phyloP scores from a whole-genome alignment of 2,329 filamentous ascomycete genomes.

The Septoria linicola region DNA sequence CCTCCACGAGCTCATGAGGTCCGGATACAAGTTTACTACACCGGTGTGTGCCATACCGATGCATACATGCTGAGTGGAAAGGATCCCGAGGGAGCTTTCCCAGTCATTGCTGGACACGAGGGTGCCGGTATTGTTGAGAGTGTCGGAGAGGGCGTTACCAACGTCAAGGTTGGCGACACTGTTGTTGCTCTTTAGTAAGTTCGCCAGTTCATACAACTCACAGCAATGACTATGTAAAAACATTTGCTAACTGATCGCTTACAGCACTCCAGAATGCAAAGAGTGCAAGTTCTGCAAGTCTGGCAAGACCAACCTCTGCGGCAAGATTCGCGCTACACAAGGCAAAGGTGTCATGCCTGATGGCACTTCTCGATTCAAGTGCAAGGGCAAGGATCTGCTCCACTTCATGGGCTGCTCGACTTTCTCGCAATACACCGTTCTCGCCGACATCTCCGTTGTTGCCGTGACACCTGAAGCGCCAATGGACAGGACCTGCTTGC shows the following conservation, averaged over 20 bases:
- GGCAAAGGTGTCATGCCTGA: slow-evolving; percentile 96
- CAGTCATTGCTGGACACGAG: slow-evolving; percentile 84
- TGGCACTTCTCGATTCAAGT: slow-evolving; percentile 89
- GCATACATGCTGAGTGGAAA: slow-evolving; percentile 87
- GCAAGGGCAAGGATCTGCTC: slow-evolving; percentile 89
- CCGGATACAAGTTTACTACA: slow-evolving; percentile 95
- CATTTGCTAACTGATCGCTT: slow-evolving; percentile 21
- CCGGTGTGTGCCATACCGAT: slow-evolving; percentile 98
- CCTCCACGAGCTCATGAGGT: slow-evolving; percentile 91
- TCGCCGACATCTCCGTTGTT: slow-evolving; percentile 97
- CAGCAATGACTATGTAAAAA: slow-evolving; percentile 1
- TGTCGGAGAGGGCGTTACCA: slow-evolving; percentile 90
- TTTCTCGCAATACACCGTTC: slow-evolving; percentile 98
- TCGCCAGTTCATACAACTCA: no score
- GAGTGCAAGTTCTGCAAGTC: slow-evolving; percentile 99
- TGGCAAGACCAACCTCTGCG: slow-evolving; percentile 98
- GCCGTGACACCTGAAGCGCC: slow-evolving; percentile 85
- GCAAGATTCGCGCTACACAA: slow-evolving; percentile 97
- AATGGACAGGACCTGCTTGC: slow-evolving; percentile 92
- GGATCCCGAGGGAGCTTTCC: slow-evolving; percentile 93
- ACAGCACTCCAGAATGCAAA: slow-evolving; percentile 88
- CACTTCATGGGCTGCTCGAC: slow-evolving; percentile 99
- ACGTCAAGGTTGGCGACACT: slow-evolving; percentile 89
- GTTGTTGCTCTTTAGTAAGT: slow-evolving; percentile 83
- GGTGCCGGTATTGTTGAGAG: slow-evolving; percentile 91